Evolutionary conservation across 225 moss, liverwort and hornwort genomes (phyloP).

Genomic region (Sphagnum tenellum): DNA sequence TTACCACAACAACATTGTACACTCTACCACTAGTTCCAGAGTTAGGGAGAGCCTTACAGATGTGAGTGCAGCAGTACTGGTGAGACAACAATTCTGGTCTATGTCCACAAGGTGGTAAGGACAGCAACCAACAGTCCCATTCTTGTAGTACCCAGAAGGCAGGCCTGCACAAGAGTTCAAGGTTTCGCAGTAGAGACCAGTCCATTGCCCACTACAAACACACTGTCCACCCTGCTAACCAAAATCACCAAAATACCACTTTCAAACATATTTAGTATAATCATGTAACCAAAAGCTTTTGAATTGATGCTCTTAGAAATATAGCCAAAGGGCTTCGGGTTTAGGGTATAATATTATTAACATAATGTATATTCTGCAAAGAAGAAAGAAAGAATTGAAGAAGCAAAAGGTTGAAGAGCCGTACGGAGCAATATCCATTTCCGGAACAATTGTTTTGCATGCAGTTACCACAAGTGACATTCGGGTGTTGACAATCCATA

Average conservation of each 20-base stretch:
- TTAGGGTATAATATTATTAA: no score
- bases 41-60: constrained; percentile 10
- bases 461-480: constrained; percentile 38
- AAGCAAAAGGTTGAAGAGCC: background rate
- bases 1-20: no score
- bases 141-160: constrained; percentile 37
- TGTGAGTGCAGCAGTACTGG: constrained; percentile 35
- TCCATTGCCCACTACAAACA: constrained; percentile 58
- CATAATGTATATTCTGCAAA: no score
- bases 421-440: constrained; percentile 56
- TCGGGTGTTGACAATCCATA: constrained; percentile 34
- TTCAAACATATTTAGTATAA: no score
- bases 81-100: constrained; percentile 47
- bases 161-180: constrained; percentile 36
- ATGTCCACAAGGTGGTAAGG: constrained; percentile 45
- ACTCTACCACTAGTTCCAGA: no score
- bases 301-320: no score
- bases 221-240: constrained; percentile 43
- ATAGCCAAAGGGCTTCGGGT: no score
- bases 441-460: constrained; percentile 42
- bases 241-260: no score
- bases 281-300: no score
- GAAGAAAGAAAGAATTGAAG: background rate
- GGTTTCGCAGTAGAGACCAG: constrained; percentile 53
- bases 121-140: constrained; percentile 52